A percentile compares a stretch with the other conserved stretches of the same genome.
Evolutionary conservation across 371 early-diverging fungal genomes (phyloP).

Genomic region (Lichtheimia corymbifera): DNA sequence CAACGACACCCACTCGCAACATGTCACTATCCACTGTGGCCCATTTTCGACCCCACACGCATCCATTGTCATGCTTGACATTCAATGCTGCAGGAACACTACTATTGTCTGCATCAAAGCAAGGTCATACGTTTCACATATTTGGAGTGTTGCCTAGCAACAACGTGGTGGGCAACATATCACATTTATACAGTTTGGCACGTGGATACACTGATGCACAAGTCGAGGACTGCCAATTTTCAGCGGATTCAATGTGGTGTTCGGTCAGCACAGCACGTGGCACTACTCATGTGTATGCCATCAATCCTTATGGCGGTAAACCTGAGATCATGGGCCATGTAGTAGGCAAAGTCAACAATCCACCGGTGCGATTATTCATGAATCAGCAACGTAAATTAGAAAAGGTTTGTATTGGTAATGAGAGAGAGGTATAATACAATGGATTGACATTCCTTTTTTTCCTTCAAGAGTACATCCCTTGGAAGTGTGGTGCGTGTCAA

Average conservation of each 20-base stretch:
- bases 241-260: conserved; percentile 78
- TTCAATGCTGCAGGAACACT: conserved; percentile 73
- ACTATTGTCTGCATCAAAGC: conserved; percentile 71
- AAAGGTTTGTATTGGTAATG: background rate
- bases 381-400: conserved; percentile 1
- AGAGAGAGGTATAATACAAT: background rate
- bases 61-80: conserved; percentile 64
- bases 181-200: conserved; percentile 70
- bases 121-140: conserved; percentile 77
- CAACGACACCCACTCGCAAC: conserved; percentile 29
- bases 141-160: conserved; percentile 50
- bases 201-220: conserved; percentile 81
- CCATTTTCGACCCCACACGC: conserved; percentile 77
- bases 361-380: conserved; percentile 18
- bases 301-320: conserved; percentile 72
- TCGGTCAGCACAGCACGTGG: conserved; percentile 78
- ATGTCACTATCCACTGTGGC: conserved; percentile 53
- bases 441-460: background rate
- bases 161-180: conserved; percentile 30
- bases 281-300: conserved; percentile 76
- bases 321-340: conserved; percentile 68
- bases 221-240: conserved; percentile 73
- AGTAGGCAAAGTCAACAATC: conserved; percentile 43
- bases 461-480: conserved; percentile 22
- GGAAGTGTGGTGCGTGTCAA: conserved; percentile 56